A percentile compares a stretch with the other conserved stretches of the same genome.
phyloP scores from a whole-genome alignment of 164 flowering plant genomes.

The Tinospora cordifolia region DNA sequence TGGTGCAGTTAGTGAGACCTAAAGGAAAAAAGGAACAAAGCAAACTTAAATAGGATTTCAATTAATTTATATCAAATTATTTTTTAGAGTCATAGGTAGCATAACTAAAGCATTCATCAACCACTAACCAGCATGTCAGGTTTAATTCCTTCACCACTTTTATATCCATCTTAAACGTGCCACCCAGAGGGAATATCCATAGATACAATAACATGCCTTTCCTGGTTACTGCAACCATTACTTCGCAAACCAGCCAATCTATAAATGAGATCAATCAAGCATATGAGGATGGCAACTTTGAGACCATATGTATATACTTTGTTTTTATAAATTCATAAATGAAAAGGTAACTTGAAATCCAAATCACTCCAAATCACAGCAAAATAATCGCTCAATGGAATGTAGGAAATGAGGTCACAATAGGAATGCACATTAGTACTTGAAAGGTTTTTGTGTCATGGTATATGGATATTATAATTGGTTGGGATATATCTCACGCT shows the following conservation, averaged over 20 bases:
- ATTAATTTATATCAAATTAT: background rate
- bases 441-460: no score
- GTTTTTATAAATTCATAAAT: background rate
- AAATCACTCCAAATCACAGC: no score
- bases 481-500: no score
- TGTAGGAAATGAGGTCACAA: no score
- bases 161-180: slow-evolving; percentile 97
- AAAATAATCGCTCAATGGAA: no score
- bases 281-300: background rate
- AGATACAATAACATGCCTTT: slow-evolving; percentile 56
- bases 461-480: no score
- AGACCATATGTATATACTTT: background rate
- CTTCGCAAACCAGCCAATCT: slow-evolving; percentile 37
- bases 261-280: slow-evolving; percentile 41
- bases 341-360: background rate
- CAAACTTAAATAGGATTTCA: background rate
- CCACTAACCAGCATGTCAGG: slow-evolving; percentile 73
- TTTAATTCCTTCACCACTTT: slow-evolving; percentile 45
- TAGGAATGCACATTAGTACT: no score
- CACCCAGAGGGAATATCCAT: slow-evolving; percentile 98
- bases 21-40: slow-evolving; percentile 8
- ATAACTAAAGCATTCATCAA: slow-evolving; percentile 13
- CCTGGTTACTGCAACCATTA: slow-evolving; percentile 23
- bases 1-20: slow-evolving; percentile 98
- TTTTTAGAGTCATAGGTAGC: background rate